Percentiles rank a stretch among this genome's conserved stretches.
phyloP scores from a whole-genome alignment of 2,329 filamentous ascomycete species.

The Mollisiaceae sp. region DNA sequence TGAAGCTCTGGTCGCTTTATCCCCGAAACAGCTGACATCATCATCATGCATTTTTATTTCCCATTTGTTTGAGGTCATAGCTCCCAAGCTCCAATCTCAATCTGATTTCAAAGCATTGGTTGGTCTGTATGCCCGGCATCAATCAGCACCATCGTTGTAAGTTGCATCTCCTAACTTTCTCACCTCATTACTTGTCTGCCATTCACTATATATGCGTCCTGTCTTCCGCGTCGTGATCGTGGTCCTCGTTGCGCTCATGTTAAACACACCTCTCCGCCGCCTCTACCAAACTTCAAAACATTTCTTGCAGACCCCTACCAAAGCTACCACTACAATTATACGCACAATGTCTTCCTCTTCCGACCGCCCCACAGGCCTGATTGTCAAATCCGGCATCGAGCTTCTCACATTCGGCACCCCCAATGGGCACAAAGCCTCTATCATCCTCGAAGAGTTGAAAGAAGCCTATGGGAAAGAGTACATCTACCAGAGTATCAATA shows the following conservation, averaged over 20 bases:
- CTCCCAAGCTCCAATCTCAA: background rate
- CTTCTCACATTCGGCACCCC: slow-evolving; percentile 63
- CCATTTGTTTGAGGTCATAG: background rate
- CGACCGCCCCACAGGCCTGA: slow-evolving; percentile 56
- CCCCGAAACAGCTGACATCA: slow-evolving; percentile 9
- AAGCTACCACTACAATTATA: background rate
- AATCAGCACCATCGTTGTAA: background rate
- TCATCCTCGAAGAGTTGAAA: slow-evolving; percentile 69
- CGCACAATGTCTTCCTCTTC: slow-evolving; percentile 35
- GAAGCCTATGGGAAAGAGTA: slow-evolving; percentile 67
- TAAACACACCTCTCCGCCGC: slow-evolving; percentile 33
- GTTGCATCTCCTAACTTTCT: background rate
- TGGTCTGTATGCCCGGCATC: background rate
- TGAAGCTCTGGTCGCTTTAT: background rate
- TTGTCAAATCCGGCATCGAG: slow-evolving; percentile 68
- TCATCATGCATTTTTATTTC: background rate
- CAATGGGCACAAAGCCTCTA: slow-evolving; percentile 61
- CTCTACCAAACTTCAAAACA: slow-evolving; percentile 36
- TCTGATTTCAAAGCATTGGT: slow-evolving; percentile 10
- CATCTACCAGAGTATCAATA: slow-evolving; percentile 63
- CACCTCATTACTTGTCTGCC: background rate
- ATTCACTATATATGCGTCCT: slow-evolving; percentile 17
- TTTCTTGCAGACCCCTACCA: slow-evolving; percentile 20
- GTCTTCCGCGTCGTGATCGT: slow-evolving; percentile 17
- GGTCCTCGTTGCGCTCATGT: slow-evolving; percentile 32